phyloP scores from a whole-genome alignment of 2,329 filamentous ascomycete genomes.

The Epichloe baconii region DNA sequence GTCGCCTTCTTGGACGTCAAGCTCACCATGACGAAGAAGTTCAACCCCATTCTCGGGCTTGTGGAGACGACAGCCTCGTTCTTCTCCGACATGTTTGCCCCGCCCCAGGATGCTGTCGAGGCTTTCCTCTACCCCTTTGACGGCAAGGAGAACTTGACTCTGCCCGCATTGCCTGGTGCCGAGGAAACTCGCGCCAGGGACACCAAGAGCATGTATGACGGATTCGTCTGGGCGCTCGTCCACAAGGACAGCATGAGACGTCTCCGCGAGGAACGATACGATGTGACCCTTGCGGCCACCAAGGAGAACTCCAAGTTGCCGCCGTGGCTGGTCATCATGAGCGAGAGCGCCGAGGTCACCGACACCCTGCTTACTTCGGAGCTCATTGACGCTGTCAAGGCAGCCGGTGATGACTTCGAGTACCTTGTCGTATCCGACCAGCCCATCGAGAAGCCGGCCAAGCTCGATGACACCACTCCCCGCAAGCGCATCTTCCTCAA shows the following conservation, averaged over 20 bases:
- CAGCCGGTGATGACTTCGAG: conserved; percentile 67
- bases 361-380: conserved; percentile 80
- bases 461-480: conserved; percentile 68
- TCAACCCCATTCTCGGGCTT: conserved; percentile 55
- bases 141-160: conserved; percentile 70
- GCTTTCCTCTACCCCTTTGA: conserved; percentile 80
- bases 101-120: conserved; percentile 61
- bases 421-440: conserved; percentile 85
- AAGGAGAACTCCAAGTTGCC: conserved; percentile 89
- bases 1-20: conserved; percentile 81
- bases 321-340: conserved; percentile 86
- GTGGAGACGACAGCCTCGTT: conserved; percentile 59
- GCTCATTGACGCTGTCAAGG: conserved; percentile 63
- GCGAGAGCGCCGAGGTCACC: conserved; percentile 89
- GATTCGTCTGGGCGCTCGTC: conserved; percentile 88
- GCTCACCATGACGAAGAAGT: conserved; percentile 69
- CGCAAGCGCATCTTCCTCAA: conserved; percentile 80
- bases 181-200: conserved; percentile 40
- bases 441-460: conserved; percentile 72
- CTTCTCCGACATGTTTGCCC: conserved; percentile 63
- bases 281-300: conserved; percentile 81
- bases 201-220: conserved; percentile 62
- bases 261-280: conserved; percentile 85
- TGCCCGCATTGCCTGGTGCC: conserved; percentile 50
- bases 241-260: conserved; percentile 91